Evolutionary conservation across 768 basidiomycete species (phyloP).

Genomic region (Leccinum barrowsii): DNA sequence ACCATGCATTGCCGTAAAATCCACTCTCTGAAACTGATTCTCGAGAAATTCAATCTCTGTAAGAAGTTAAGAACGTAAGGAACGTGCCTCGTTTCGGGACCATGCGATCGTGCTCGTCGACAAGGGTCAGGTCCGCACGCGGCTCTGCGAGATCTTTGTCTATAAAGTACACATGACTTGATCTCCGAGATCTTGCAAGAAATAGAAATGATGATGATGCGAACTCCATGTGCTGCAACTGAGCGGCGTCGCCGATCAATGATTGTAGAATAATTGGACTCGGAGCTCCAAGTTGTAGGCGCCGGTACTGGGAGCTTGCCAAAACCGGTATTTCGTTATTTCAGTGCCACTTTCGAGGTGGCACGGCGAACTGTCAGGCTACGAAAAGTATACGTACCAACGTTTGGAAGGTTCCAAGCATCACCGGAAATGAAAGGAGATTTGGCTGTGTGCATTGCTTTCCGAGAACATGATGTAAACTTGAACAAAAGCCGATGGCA

Average conservation of each 20-base stretch:
- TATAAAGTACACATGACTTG: background rate
- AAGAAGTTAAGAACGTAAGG: background rate
- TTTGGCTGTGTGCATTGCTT: background rate
- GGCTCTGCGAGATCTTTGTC: background rate
- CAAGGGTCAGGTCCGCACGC: background rate
- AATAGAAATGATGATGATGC: background rate
- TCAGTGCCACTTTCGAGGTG: background rate
- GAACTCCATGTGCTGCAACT: background rate
- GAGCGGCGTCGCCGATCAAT: background rate
- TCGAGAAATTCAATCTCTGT: too few relatives aligned
- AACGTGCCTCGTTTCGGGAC: background rate
- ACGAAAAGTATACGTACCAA: background rate
- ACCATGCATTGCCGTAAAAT: background rate
- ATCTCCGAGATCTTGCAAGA: background rate
- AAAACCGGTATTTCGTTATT: background rate
- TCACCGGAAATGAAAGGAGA: background rate
- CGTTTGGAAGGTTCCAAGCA: background rate
- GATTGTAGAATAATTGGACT: background rate
- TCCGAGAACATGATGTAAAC: background rate
- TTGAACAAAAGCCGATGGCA: background rate
- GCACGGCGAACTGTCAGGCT: background rate
- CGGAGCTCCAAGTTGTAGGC: background rate
- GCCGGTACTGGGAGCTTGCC: background rate
- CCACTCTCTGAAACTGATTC: background rate
- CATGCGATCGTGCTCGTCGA: background rate